Evolutionary conservation across 1,284 basidiomycete genomes (phyloP).

Genomic region (Cryptococcus wingfieldii): DNA sequence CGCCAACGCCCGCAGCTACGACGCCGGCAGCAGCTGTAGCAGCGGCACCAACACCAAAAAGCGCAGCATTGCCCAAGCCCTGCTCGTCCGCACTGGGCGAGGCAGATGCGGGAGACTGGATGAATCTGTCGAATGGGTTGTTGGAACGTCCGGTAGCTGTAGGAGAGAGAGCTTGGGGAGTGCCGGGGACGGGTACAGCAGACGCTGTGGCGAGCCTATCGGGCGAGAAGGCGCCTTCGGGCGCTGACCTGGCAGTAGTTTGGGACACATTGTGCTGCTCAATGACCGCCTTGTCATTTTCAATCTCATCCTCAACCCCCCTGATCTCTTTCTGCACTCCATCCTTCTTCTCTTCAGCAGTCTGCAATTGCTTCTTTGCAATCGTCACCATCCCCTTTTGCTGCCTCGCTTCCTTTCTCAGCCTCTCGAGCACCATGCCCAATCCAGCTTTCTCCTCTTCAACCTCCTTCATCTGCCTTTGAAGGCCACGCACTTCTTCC

Average conservation of each 20-base stretch:
- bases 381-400: conserved; percentile 94
- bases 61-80: conserved; percentile 22
- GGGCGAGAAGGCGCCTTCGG: conserved; percentile 16
- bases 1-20: conserved; percentile 22
- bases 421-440: conserved; percentile 77
- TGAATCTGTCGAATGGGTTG: conserved; percentile 86
- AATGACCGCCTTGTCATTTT: conserved; percentile 55
- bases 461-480: conserved; percentile 79
- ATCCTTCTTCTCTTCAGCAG: conserved; percentile 72
- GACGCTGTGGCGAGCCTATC: conserved; percentile 56
- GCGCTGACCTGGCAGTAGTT: not conserved
- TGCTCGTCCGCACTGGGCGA: conserved; percentile 17
- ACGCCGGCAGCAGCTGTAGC: conserved; percentile 20
- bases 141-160: conserved; percentile 54
- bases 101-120: conserved; percentile 38
- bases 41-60: conserved; percentile 27
- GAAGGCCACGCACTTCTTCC: conserved; percentile 84
- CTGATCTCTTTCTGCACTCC: conserved; percentile 68
- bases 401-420: conserved; percentile 89
- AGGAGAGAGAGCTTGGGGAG: conserved; percentile 57
- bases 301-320: conserved; percentile 53
- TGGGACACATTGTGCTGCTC: not conserved
- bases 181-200: conserved; percentile 62
- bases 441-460: conserved; percentile 67
- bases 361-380: conserved; percentile 85